Conservation (phyloP, 192 early-diverging fungal genomes). For the Coemansia sp. region DNA sequence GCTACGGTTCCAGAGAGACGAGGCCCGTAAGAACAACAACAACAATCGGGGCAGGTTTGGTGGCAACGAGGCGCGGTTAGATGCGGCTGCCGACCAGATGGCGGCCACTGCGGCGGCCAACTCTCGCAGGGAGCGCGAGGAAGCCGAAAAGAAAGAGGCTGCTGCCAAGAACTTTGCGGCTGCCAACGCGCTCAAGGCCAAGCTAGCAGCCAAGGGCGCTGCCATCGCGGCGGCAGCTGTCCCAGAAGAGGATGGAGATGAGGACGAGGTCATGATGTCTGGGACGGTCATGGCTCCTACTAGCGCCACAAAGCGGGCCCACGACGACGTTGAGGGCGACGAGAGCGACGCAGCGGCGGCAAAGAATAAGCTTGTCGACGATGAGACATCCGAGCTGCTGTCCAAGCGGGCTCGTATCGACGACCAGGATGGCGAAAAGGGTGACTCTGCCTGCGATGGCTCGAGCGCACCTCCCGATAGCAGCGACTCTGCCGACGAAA, state of each 20-base stretch:
- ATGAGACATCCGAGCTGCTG: conserved; percentile 16
- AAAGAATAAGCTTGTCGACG: not conserved
- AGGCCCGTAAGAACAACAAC: not conserved
- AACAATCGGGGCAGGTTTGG: not conserved
- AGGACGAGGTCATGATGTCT: conserved; percentile 24
- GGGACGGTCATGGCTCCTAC: conserved; percentile 11
- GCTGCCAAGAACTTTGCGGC: conserved; percentile 59
- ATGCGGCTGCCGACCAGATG: conserved; percentile 51
- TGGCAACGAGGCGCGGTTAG: conserved; percentile 46
- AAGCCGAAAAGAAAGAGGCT: conserved; percentile 11
- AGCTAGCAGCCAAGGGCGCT: conserved; percentile 34
- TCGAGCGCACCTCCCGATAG: conserved; percentile 41
- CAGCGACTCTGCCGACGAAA: conserved; percentile 56
- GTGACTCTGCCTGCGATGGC: conserved; percentile 24
- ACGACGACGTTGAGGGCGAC: conserved; percentile 52
- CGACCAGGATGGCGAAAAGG: conserved; percentile 15
- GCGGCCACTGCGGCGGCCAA: conserved; percentile 57
- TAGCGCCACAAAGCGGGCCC: conserved; percentile 52
- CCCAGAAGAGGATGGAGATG: conserved; percentile 5
- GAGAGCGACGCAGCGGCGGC: not conserved
- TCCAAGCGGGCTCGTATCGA: conserved; percentile 22
- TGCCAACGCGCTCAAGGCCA: conserved; percentile 68
- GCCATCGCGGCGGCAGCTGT: no score
- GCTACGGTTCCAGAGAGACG: conserved; percentile 22
- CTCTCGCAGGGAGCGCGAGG: conserved; percentile 34